Evolutionary conservation across 2,329 filamentous ascomycete genomes (phyloP).

Genomic region (Xylariaceae sp.): DNA sequence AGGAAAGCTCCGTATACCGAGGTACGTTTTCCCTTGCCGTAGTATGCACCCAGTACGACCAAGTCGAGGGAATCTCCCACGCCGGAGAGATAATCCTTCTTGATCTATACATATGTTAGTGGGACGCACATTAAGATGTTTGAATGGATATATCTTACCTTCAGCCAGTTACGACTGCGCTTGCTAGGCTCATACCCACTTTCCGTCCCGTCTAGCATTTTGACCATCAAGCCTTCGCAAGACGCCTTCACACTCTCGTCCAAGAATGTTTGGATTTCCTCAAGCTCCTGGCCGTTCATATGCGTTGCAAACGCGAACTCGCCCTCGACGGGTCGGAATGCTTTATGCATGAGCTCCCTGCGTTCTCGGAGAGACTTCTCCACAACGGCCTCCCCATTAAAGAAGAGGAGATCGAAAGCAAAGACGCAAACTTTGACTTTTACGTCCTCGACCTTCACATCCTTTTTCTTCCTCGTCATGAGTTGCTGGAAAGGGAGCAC

Average conservation of each 20-base stretch:
- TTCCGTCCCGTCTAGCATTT: conserved; percentile 93
- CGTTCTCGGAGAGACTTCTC: conserved; percentile 83
- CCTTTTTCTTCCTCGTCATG: conserved; percentile 97
- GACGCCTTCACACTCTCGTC: conserved; percentile 95
- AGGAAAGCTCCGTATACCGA: conserved; percentile 95
- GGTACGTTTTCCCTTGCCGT: conserved; percentile 92
- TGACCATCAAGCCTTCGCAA: conserved; percentile 98
- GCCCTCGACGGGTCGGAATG: conserved; percentile 77
- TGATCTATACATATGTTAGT: conserved; percentile 59
- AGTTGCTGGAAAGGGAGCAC: conserved; percentile 95
- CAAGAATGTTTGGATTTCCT: conserved; percentile 88
- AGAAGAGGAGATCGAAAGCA: conserved; percentile 89
- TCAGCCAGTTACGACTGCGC: conserved; percentile 96
- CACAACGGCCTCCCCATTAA: conserved; percentile 88
- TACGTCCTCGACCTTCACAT: conserved; percentile 91
- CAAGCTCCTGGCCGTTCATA: conserved; percentile 83
- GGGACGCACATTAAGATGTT: background rate
- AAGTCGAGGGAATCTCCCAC: conserved; percentile 95
- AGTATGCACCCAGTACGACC: conserved; percentile 91
- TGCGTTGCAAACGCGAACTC: conserved; percentile 88
- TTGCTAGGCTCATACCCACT: conserved; percentile 96
- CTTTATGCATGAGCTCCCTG: conserved; percentile 67
- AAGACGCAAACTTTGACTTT: conserved; percentile 97
- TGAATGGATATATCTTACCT: conserved; percentile 51
- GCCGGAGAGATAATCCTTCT: conserved; percentile 94